phyloP scores from a whole-genome alignment of 176 grass and related monocot genomes.

The Eleusine indica region DNA sequence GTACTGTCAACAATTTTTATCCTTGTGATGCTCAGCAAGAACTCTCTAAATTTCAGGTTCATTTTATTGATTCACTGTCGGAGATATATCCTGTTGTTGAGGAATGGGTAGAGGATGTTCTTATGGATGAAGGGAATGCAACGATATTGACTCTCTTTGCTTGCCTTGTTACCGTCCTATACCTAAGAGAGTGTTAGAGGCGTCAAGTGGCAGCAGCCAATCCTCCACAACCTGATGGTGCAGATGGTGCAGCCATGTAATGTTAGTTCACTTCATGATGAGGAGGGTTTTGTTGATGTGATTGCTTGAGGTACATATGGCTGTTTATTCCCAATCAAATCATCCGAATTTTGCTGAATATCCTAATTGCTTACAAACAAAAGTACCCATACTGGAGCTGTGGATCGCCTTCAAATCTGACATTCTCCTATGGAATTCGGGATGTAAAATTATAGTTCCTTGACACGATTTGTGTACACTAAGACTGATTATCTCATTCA shows the following conservation, averaged over 20 bases:
- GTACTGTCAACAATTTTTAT: conserved; percentile 22
- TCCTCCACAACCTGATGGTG: conserved; percentile 58
- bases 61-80: conserved; percentile 89
- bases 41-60: conserved; percentile 60
- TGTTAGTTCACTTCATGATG: conserved; percentile 18
- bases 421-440: background rate
- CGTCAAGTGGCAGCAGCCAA: conserved; percentile 67
- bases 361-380: conserved; percentile 7
- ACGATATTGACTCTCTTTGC: conserved; percentile 90
- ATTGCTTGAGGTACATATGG: conserved; percentile 51
- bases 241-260: conserved; percentile 48
- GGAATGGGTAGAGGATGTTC: conserved; percentile 92
- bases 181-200: conserved; percentile 47
- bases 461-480: conserved; percentile 42
- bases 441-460: conserved; percentile 49
- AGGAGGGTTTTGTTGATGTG: background rate
- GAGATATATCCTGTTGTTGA: conserved; percentile 82
- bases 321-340: conserved; percentile 27
- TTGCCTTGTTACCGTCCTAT: conserved; percentile 87
- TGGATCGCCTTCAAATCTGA: background rate
- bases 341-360: conserved; percentile 27
- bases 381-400: conserved; percentile 26
- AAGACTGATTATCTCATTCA: conserved; percentile 37
- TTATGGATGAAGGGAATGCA: conserved; percentile 94
- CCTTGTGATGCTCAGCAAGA: conserved; percentile 7